Evolutionary conservation across 1,139 yeast genomes (phyloP), one percentile per base, ranked within the genome.

Genomic region (Chernovozyma sophiae-reginae): DNA sequence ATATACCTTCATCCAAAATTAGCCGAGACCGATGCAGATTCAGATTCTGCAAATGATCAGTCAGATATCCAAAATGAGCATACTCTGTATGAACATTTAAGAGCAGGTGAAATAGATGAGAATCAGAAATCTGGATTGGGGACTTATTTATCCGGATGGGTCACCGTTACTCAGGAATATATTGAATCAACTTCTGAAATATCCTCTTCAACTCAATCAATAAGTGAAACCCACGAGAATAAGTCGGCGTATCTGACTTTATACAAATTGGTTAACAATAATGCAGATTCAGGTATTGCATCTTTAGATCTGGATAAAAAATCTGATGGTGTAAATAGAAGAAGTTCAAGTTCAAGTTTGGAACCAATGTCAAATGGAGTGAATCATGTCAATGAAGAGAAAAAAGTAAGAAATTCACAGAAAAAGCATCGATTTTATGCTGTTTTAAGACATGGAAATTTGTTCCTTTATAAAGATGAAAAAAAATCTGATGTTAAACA

Each of bases 151-250:
- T 62, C 78, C 11, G 96, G 96, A 2, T 87, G 96, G 95, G 60
- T 90, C 4, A 78, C 84, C 3, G 87, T 89, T 8, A 86, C 96
- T 0, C 79, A 79, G 42, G 92, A 85, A 47, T 86, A 83, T 50
- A 66, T 80, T 32, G 77, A 76, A 43, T 58, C 74, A 30, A 47
- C 64, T 22, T 65, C 68, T 39, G 68, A 65, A 31, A 53, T 62
- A 39, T 47, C 58, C 12, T 47, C 66, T 2, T 47, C 57, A 14
- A 59, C 72, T 2, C 68, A 60, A 37, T 53, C 65, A 19, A 61
- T 62, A 8, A 58, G 59, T 32, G 76, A 65, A 25, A 52, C 65
- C 11, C 59, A 56, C 18, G 72, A 70, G 35, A 62, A 61, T 54
- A 65, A 79, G 53, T 66, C 79, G 5, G 82, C 85, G 0, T 77